phyloP scores from a whole-genome alignment of 2,329 filamentous ascomycete genomes.

The Penicillium crustosum region DNA sequence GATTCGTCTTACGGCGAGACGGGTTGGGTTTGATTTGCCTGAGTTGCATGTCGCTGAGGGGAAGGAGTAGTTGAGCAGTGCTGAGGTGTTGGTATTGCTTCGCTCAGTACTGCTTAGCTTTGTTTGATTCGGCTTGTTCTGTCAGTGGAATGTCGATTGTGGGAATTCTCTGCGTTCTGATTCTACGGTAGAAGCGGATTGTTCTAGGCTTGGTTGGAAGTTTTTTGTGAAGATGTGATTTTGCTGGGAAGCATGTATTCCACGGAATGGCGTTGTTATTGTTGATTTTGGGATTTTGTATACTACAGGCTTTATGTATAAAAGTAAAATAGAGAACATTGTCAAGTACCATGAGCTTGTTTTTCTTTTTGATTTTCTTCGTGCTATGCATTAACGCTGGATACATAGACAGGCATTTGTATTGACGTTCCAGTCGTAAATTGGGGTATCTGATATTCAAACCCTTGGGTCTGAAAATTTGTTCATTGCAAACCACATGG shows the following conservation, averaged over 20 bases:
- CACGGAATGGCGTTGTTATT: slow-evolving; percentile 9
- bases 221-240: not conserved
- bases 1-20: slow-evolving; percentile 76
- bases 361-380: not conserved
- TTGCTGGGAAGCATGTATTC: slow-evolving; percentile 8
- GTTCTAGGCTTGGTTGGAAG: not conserved
- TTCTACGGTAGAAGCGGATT: not conserved
- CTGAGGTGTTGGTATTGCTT: not conserved
- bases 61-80: slow-evolving; percentile 8
- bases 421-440: not conserved
- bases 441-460: not conserved
- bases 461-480: not conserved
- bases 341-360: not conserved
- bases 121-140: not conserved
- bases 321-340: slow-evolving; percentile 6
- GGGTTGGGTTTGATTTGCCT: slow-evolving; percentile 88
- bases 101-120: not conserved
- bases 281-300: slow-evolving; percentile 6
- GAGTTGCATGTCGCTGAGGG: slow-evolving; percentile 51
- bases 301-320: slow-evolving; percentile 10
- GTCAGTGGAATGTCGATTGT: not conserved
- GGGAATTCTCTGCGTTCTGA: not conserved
- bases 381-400: not conserved
- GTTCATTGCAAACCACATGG: not conserved
- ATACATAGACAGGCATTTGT: not conserved